Conservation (phyloP, 2,329 filamentous ascomycete species). For the Diaporthe nobilis region DNA sequence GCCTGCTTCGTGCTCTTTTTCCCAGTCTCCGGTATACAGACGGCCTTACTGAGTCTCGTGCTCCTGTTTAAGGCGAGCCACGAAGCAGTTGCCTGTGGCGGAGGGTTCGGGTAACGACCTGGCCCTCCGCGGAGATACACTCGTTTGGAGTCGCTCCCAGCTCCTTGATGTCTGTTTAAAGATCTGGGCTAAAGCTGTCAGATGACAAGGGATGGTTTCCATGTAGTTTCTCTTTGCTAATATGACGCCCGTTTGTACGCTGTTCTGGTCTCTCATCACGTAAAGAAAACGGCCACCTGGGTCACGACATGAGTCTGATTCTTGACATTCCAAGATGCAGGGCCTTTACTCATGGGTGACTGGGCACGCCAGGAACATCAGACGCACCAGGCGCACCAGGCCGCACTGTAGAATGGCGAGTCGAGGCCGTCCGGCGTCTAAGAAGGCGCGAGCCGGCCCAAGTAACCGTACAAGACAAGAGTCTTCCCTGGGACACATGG, state of each 20-base stretch:
- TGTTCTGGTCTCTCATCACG: slow-evolving; percentile 28
- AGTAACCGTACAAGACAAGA: background rate
- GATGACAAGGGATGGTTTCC: slow-evolving; percentile 9
- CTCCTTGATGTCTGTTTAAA: slow-evolving; percentile 29
- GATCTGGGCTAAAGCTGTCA: slow-evolving; percentile 8
- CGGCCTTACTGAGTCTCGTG: background rate
- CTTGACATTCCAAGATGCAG: background rate
- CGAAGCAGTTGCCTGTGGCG: background rate
- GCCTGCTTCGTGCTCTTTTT: background rate
- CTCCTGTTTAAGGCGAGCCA: background rate
- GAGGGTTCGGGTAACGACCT: slow-evolving; percentile 18
- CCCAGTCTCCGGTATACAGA: background rate
- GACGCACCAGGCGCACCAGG: slow-evolving; percentile 2
- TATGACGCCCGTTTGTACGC: slow-evolving; percentile 44
- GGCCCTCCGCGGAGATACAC: slow-evolving; percentile 36
- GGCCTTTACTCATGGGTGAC: background rate
- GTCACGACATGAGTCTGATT: slow-evolving; percentile 27
- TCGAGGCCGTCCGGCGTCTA: slow-evolving; percentile 4
- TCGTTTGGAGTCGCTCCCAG: slow-evolving; percentile 6
- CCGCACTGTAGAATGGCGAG: background rate
- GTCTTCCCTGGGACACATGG: background rate
- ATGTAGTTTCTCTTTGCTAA: slow-evolving; percentile 49
- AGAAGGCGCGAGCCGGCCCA: background rate
- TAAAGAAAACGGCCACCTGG: slow-evolving; percentile 27
- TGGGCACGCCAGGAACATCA: slow-evolving; percentile 2